Base-by-base conservation (phyloP, 2,329 filamentous ascomycete genomes). In the Hymenoscyphus fraxineus region DNA sequence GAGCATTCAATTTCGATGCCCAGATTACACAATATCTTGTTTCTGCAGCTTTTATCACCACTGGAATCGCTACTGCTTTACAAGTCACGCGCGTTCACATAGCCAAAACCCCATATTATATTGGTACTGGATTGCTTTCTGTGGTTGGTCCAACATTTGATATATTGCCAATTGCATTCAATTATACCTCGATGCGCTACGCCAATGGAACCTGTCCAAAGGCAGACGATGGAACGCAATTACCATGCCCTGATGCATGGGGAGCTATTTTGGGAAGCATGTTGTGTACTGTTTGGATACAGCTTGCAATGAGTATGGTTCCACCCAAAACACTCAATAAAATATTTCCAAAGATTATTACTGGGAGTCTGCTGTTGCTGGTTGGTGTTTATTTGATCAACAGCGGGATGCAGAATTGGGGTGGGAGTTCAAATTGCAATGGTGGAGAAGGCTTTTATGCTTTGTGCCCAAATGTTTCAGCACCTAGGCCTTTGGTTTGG, bases 121-220 rank as follows among this genome's bases (percentile, higher is more conserved):
- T 88, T 64, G 85, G 88, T 10, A 90, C 88, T 0, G 88, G 88
- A 4, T 74, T 90, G 66, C 85, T 90, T 56, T 88, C 85, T 0
- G 87, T 90, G 0, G 87, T 89, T 2, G 88, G 88, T 10, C 88
- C 86, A 6, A 88, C 86, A 0, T 90, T 90, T 70, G 81, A 87
- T 10, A 88, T 85, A 22, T 84, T 90, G 58, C 85, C 87, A 1
- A 85, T 89, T 7, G 85, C 86, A 1, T 82, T 82, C 3, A 85
- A 84, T 22, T 86, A 86, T 1, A 81, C 88, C 9, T 70, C 76
- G 2, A 86, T 88, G 73, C 88, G 86, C 82, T 90, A 91, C 70
- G 74, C 77, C 4, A 86, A 83, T 15, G 88, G 88, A 4, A 88
- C 83, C 68, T 90, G 87, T 67, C 86, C 86, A 1, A 74, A 76